Evolutionary conservation across 2,329 filamentous ascomycete species (phyloP).

Genomic region (Fusarium nurragi): DNA sequence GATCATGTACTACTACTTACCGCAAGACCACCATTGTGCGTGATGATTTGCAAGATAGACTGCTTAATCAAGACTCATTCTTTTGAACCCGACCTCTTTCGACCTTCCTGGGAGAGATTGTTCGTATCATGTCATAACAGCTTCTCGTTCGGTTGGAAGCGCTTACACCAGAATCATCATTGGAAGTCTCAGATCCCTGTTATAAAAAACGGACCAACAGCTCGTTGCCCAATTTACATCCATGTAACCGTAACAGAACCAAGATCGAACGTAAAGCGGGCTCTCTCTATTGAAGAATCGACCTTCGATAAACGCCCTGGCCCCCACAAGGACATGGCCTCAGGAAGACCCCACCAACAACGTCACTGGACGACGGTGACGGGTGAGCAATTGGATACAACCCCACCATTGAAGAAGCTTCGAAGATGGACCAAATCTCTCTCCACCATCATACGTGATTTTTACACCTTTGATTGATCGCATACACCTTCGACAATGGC

Average conservation of each 20-base stretch:
- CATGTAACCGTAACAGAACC: not conserved
- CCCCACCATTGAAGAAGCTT: constrained; percentile 28
- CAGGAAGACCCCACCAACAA: constrained; percentile 35
- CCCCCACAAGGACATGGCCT: not conserved
- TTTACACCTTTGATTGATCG: constrained; percentile 4
- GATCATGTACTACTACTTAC: constrained; percentile 22
- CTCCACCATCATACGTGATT: constrained; percentile 32
- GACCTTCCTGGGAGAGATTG: not conserved
- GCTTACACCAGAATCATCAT: not conserved
- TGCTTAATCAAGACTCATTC: not conserved
- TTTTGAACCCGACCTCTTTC: not conserved
- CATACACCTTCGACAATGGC: constrained; percentile 67
- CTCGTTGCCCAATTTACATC: not conserved
- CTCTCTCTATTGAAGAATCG: constrained; percentile 12
- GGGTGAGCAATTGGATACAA: constrained; percentile 6
- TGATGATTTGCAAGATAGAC: not conserved
- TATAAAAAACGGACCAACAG: not conserved
- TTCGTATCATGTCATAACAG: not conserved
- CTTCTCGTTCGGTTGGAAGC: not conserved
- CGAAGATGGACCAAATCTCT: constrained; percentile 23
- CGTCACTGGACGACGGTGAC: constrained; percentile 35
- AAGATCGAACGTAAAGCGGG: constrained; percentile 8
- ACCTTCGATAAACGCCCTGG: not conserved
- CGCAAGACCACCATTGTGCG: constrained; percentile 10
- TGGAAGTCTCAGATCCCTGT: not conserved